Percentiles rank a stretch among this genome's conserved stretches.
Evolutionary conservation across 441 rosid genomes (phyloP).

Genomic region (Populus tomentosa): DNA sequence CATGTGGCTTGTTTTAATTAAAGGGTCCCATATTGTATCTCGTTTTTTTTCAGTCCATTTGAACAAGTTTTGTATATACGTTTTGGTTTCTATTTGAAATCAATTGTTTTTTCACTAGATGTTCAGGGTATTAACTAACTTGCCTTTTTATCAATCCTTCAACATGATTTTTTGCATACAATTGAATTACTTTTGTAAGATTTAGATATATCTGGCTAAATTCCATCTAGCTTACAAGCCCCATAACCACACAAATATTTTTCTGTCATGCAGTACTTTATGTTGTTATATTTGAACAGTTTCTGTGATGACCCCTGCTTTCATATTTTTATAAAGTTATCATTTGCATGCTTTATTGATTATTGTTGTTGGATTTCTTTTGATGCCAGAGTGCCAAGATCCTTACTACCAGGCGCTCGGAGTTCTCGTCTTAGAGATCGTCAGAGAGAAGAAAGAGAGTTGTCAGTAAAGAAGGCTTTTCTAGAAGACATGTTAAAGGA

Average conservation of each 20-base stretch:
- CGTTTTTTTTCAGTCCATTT: background rate
- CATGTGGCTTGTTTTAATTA: background rate
- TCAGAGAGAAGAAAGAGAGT: conserved; percentile 84
- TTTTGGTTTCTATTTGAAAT: background rate
- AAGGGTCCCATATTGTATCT: background rate
- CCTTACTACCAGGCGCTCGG: conserved; percentile 90
- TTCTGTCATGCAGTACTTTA: background rate
- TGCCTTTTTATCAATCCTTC: background rate
- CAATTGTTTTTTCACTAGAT: background rate
- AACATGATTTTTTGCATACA: background rate
- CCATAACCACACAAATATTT: background rate
- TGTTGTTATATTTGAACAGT: background rate
- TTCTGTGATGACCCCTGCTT: conserved; percentile 9
- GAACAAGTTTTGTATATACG: background rate
- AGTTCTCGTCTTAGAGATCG: conserved; percentile 96
- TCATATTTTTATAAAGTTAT: background rate
- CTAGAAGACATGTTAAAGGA: conserved; percentile 76
- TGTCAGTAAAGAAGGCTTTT: conserved; percentile 87
- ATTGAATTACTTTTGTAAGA: background rate
- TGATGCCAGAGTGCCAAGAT: conserved; percentile 83
- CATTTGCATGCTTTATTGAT: background rate
- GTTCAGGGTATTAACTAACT: background rate
- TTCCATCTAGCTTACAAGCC: background rate
- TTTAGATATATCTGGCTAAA: background rate
- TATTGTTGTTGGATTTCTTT: conserved; percentile 24